phyloP scores from a whole-genome alignment of 345 rosid genomes.

The Hirschfeldia incana region DNA sequence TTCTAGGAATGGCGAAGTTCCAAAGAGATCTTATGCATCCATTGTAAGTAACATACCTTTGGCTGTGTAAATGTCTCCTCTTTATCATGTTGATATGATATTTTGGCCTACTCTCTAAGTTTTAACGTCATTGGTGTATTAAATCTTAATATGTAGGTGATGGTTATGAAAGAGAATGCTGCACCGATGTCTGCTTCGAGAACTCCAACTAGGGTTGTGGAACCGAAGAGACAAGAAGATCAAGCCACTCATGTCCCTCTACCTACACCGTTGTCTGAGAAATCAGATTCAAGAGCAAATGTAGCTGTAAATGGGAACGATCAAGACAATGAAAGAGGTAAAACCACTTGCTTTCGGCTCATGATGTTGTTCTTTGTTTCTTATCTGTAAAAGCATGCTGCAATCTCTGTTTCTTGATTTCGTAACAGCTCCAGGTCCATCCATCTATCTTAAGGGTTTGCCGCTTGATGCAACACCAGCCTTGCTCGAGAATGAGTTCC shows the following conservation, averaged over 20 bases:
- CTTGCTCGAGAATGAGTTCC: constrained; percentile 81
- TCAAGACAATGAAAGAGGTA: constrained; percentile 63
- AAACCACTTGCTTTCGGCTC: not conserved
- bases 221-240: constrained; percentile 63
- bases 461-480: constrained; percentile 67
- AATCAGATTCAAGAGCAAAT: constrained; percentile 47
- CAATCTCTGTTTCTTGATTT: constrained; percentile 7
- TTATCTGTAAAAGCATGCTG: not conserved
- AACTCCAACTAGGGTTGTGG: constrained; percentile 53
- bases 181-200: constrained; percentile 45
- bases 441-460: constrained; percentile 83
- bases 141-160: constrained; percentile 51
- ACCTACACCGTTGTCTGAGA: constrained; percentile 47
- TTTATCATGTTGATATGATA: constrained; percentile 11
- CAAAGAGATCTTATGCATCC: constrained; percentile 92
- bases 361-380: not conserved
- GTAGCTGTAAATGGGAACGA: constrained; percentile 57
- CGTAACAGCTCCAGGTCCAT: constrained; percentile 67
- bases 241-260: constrained; percentile 45
- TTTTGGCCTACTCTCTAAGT: not conserved
- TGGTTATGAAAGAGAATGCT: constrained; percentile 72
- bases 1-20: constrained; percentile 60
- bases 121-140: not conserved
- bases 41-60: constrained; percentile 58
- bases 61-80: not conserved